These are phyloP conservation scores for Cicer cuneatum DNA, from an alignment of 306 rosid genomes.

Conservation along the genomic window DNA sequence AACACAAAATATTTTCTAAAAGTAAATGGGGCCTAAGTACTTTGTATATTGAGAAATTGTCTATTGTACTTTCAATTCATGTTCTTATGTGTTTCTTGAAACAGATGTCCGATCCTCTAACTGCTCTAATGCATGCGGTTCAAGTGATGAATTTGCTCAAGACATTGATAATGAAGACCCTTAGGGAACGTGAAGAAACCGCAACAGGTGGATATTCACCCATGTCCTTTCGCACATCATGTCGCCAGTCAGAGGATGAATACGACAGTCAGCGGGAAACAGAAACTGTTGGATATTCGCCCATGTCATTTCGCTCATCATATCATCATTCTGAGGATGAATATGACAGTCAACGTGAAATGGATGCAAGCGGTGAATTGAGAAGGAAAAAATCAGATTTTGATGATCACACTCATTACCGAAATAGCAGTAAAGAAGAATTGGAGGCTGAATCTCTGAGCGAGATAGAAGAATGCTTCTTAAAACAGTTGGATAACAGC, in stretches of 20 bases:
- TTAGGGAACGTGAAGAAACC: conserved; percentile 78
- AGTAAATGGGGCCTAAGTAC: too few relatives aligned
- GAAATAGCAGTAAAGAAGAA: conserved; percentile 64
- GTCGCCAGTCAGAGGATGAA: conserved; percentile 58
- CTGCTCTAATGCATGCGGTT: conserved; percentile 98
- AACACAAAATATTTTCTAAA: too few relatives aligned
- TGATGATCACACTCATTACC: conserved; percentile 52
- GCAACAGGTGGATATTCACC: conserved; percentile 72
- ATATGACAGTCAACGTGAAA: conserved; percentile 70
- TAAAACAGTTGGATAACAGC: conserved; percentile 59
- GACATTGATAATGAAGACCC: conserved; percentile 78
- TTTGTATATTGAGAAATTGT: not conserved
- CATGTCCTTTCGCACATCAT: conserved; percentile 73
- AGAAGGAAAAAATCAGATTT: conserved; percentile 59
- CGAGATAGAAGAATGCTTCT: conserved; percentile 72
- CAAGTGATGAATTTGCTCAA: conserved; percentile 98
- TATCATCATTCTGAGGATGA: conserved; percentile 60
- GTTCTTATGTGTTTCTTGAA: conserved; percentile 35
- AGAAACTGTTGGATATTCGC: conserved; percentile 66
- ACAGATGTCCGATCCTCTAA: conserved; percentile 99
- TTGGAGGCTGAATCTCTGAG: conserved; percentile 55
- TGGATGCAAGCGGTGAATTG: conserved; percentile 69
- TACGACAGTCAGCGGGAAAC: conserved; percentile 49
- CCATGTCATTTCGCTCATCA: conserved; percentile 76
- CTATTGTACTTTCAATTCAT: conserved; percentile 27